Conservation (phyloP, 345 rosid species). For the Geranium brycei region DNA sequence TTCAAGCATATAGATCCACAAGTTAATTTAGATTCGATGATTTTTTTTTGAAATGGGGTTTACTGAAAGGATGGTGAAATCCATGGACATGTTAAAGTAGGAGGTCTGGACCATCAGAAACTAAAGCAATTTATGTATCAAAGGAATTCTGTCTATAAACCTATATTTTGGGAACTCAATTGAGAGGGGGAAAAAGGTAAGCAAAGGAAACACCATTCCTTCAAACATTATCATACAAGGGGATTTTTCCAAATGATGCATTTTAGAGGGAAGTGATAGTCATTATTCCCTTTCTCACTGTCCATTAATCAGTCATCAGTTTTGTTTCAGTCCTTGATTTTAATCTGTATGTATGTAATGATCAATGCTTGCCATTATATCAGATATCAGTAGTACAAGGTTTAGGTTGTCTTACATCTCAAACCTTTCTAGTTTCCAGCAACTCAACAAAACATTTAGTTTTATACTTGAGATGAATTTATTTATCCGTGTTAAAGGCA, state of each 20-base stretch:
- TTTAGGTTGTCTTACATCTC: neutral
- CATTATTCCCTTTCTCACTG: neutral
- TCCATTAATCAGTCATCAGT: neutral
- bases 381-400: neutral
- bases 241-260: neutral
- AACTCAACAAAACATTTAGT: neutral
- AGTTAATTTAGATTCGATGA: no score
- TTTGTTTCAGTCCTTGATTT: neutral
- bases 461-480: neutral
- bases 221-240: neutral
- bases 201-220: neutral
- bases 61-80: no score
- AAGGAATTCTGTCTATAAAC: no score
- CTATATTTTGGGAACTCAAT: no score
- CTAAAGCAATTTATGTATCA: neutral
- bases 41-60: no score
- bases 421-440: neutral
- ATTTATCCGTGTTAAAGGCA: constrained; percentile 42
- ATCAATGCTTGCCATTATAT: neutral
- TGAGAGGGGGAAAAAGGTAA: no score
- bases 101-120: neutral
- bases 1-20: no score
- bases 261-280: neutral
- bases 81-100: neutral
- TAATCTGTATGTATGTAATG: neutral